Conservation (phyloP, 768 basidiomycete genomes). For the Podaxis pistillaris region DNA sequence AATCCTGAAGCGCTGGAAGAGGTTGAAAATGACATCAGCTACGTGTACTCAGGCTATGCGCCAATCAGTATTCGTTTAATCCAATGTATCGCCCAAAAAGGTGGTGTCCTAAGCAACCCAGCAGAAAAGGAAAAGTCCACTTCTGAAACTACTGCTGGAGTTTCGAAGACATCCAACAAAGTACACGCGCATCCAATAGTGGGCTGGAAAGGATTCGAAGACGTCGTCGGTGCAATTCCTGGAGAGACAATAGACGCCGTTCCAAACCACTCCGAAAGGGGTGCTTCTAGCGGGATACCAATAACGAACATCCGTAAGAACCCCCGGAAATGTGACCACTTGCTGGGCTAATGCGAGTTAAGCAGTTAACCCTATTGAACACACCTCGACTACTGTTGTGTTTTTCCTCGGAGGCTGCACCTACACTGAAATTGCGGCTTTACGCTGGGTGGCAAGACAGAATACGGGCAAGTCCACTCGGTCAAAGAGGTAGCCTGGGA, state of each 20-base stretch:
- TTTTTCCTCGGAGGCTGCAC: constrained; percentile 98
- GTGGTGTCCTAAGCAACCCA: constrained; percentile 82
- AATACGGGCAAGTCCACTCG: constrained; percentile 57
- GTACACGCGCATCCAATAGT: constrained; percentile 88
- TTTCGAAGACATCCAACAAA: constrained; percentile 42
- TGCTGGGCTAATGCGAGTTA: not conserved
- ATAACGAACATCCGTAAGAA: constrained; percentile 13
- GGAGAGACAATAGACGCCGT: constrained; percentile 84
- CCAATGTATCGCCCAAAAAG: constrained; percentile 91
- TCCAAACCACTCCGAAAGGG: constrained; percentile 34
- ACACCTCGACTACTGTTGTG: constrained; percentile 80
- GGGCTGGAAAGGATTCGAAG: constrained; percentile 98
- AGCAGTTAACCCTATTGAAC: constrained; percentile 32
- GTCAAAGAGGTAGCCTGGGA: constrained; percentile 17
- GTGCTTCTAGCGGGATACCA: constrained; percentile 12
- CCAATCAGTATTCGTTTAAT: constrained; percentile 90
- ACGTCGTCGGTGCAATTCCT: constrained; percentile 76
- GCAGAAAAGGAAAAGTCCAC: constrained; percentile 52
- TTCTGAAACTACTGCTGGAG: constrained; percentile 34
- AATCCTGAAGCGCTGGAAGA: constrained; percentile 72
- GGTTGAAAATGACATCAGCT: constrained; percentile 92
- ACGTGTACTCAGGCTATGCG: constrained; percentile 96
- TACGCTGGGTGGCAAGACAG: constrained; percentile 89
- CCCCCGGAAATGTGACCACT: constrained; percentile 25
- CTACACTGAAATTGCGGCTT: constrained; percentile 93